Evolutionary conservation across 2,329 filamentous ascomycete genomes (phyloP).

Genomic region (Calonectria crousiana): DNA sequence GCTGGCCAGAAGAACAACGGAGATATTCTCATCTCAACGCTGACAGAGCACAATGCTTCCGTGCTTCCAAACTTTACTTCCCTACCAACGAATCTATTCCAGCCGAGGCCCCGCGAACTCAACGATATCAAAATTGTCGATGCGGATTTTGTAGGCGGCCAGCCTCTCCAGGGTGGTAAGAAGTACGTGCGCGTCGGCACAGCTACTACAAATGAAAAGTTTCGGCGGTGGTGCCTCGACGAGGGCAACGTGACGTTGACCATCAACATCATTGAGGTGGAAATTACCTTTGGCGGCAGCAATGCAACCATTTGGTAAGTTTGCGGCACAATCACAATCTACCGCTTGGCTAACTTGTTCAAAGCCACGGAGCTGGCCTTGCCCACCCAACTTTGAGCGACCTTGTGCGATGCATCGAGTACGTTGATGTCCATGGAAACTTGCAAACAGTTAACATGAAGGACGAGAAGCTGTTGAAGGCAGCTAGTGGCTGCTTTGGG

Average conservation of each 20-base stretch:
- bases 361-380: conserved; percentile 24
- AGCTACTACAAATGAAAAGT: conserved; percentile 24
- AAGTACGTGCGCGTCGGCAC: conserved; percentile 22
- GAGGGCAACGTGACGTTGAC: conserved; percentile 20
- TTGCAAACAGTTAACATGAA: conserved; percentile 2
- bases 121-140: not conserved
- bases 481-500: conserved; percentile 29
- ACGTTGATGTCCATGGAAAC: conserved; percentile 25
- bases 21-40: conserved; percentile 23
- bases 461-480: conserved; percentile 10
- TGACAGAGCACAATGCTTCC: not conserved
- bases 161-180: conserved; percentile 8
- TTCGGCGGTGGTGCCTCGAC: conserved; percentile 25
- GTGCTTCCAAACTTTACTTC: conserved; percentile 15
- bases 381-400: conserved; percentile 24
- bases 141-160: conserved; percentile 3
- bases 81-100: not conserved
- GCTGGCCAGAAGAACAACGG: conserved; percentile 5
- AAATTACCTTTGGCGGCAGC: conserved; percentile 27
- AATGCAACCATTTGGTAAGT: conserved; percentile 25
- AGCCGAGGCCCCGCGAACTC: conserved; percentile 14
- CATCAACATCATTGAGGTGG: conserved; percentile 28
- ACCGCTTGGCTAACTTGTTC: not conserved
- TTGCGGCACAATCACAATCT: accelerated
- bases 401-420: conserved; percentile 28